phyloP scores from a whole-genome alignment of 1,284 basidiomycete genomes.

The Ustilago xerochloae region DNA sequence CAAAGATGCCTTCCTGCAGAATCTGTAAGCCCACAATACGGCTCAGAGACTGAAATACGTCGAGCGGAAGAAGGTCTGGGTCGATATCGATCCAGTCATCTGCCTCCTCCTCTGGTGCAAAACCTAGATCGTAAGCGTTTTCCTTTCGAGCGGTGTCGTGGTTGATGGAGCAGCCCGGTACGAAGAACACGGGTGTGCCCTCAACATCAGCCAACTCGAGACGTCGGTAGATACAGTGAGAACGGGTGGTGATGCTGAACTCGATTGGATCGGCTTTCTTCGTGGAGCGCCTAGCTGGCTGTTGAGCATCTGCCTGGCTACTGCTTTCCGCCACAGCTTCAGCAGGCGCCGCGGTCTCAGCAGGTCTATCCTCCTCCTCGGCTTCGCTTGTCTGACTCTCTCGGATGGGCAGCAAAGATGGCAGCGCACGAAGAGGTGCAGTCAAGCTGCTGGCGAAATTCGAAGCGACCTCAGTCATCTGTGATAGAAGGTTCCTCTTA shows the following conservation, averaged over 20 bases:
- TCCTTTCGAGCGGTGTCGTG: conserved; percentile 30
- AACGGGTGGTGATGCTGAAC: conserved; percentile 37
- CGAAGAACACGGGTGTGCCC: conserved; percentile 39
- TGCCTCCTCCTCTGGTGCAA: conserved; percentile 16
- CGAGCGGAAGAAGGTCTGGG: conserved; percentile 37
- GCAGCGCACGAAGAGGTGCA: conserved; percentile 31
- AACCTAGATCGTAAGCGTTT: conserved; percentile 31
- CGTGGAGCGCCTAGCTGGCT: not conserved
- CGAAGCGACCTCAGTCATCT: conserved; percentile 31
- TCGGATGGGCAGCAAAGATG: conserved; percentile 33
- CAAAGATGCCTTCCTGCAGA: conserved; percentile 41
- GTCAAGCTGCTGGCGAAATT: conserved; percentile 33
- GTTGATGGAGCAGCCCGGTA: conserved; percentile 49
- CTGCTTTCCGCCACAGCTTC: not conserved
- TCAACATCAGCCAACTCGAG: conserved; percentile 25
- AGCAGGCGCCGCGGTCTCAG: not conserved
- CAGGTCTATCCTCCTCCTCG: not conserved
- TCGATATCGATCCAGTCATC: conserved; percentile 46
- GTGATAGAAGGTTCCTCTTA: conserved; percentile 29
- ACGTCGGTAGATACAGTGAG: conserved; percentile 33
- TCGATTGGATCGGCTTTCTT: not conserved
- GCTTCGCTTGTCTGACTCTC: conserved; percentile 25
- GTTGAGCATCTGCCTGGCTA: not conserved
- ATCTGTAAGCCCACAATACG: conserved; percentile 49
- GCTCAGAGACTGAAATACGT: conserved; percentile 46